Evolutionary conservation across 371 early-diverging fungal species (phyloP).

Genomic region (Funneliformis caledonium): DNA sequence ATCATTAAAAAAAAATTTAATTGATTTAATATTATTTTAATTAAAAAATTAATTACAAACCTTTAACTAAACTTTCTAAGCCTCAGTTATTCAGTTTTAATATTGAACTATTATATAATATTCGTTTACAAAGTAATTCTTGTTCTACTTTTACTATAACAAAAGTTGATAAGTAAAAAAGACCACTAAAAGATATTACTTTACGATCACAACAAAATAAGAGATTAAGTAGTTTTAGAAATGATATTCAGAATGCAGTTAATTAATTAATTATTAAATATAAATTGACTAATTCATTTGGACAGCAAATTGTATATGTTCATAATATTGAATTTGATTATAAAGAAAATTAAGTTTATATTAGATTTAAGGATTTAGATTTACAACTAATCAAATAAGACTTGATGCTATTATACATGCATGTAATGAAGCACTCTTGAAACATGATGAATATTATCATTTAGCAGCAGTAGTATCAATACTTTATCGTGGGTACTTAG

Average conservation of each 20-base stretch:
- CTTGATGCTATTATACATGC: background rate
- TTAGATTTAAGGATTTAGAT: background rate
- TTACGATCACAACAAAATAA: background rate
- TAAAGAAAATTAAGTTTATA: background rate
- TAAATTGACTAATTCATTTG: background rate
- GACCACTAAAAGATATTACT: background rate
- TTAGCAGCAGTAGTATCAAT: background rate
- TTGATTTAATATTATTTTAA: background rate
- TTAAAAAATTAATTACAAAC: background rate
- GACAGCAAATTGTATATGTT: too few species aligned
- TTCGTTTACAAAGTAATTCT: background rate
- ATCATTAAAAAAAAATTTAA: too few species aligned
- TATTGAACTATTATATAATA: background rate
- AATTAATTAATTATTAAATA: background rate
- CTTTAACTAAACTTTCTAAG: background rate
- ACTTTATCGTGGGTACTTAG: background rate
- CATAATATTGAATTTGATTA: too few species aligned
- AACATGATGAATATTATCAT: background rate
- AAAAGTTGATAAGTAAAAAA: background rate
- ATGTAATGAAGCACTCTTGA: background rate
- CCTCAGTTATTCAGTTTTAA: background rate
- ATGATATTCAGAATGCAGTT: background rate
- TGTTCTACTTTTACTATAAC: background rate
- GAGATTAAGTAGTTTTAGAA: conserved; percentile 3
- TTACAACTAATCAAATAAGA: background rate